Evolutionary conservation across 148 eudicot genomes (phyloP).

Genomic region (Cornus florida): DNA sequence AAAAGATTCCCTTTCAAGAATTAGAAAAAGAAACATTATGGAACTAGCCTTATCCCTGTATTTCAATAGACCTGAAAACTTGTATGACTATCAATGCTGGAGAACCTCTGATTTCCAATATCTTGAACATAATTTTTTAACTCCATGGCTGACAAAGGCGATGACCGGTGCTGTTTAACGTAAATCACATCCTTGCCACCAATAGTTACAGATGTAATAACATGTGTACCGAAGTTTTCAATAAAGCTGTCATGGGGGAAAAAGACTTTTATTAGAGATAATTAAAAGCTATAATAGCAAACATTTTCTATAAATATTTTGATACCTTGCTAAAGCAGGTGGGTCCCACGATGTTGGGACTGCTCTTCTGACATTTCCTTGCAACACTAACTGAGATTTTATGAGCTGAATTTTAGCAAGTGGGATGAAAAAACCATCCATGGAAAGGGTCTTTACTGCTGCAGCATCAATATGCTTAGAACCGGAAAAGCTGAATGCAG

Average conservation of each 20-base stretch:
- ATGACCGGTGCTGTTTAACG: conserved; percentile 76
- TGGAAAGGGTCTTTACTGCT: conserved; percentile 69
- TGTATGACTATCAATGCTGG: conserved; percentile 49
- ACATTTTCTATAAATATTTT: conserved; percentile 1
- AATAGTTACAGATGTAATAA: conserved; percentile 81
- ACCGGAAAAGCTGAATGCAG: conserved; percentile 84
- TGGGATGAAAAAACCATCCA: conserved; percentile 71
- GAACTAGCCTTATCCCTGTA: conserved; percentile 78
- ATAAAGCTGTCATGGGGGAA: conserved; percentile 56
- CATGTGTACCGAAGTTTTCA: conserved; percentile 84
- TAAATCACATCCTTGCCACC: conserved; percentile 94
- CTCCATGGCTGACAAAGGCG: conserved; percentile 68
- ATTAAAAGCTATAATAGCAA: neutral
- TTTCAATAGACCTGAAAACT: conserved; percentile 74
- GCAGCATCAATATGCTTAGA: conserved; percentile 73
- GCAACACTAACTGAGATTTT: conserved; percentile 46
- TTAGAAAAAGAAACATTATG: conserved; percentile 19
- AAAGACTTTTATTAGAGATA: neutral
- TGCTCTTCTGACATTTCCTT: conserved; percentile 64
- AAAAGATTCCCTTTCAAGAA: neutral
- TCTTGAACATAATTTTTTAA: conserved; percentile 83
- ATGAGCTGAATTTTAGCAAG: conserved; percentile 63
- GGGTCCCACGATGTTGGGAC: conserved; percentile 88
- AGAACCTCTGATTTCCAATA: conserved; percentile 83
- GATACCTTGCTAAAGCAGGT: conserved; percentile 77